Percentiles rank a stretch among this genome's conserved stretches.
phyloP scores from a whole-genome alignment of 371 early-diverging fungal species.

The Funneliformis caledonium region DNA sequence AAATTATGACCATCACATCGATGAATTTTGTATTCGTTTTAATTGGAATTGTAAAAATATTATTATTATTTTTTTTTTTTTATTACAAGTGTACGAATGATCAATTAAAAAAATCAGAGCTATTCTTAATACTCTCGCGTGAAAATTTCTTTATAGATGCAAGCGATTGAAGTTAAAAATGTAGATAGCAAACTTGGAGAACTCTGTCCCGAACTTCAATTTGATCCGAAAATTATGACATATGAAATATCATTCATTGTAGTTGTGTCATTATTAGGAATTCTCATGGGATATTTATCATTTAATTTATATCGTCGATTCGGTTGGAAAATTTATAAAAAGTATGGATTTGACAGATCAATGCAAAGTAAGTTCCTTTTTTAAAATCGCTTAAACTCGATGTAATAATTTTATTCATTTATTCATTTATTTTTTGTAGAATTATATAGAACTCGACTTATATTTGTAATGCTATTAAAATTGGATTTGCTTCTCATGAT shows the following conservation, averaged over 20 bases:
- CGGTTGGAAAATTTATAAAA: constrained; percentile 95
- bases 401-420: neutral
- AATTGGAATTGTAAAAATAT: constrained; percentile 23
- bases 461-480: constrained; percentile 1
- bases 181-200: neutral
- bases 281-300: constrained; percentile 4
- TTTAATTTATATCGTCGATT: constrained; percentile 76
- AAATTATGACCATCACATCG: constrained; percentile 18
- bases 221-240: neutral
- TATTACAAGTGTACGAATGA: neutral
- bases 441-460: constrained; percentile 1
- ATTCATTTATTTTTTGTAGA: neutral
- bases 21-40: constrained; percentile 14
- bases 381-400: no score
- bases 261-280: neutral
- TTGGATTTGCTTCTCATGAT: neutral
- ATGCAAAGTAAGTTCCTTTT: constrained; percentile 71
- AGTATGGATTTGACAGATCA: constrained; percentile 87
- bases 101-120: neutral
- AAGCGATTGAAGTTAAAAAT: neutral
- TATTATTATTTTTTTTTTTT: neutral
- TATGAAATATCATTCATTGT: neutral
- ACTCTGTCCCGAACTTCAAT: neutral
- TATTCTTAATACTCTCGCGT: neutral
- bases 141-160: neutral